Evolutionary conservation across 139 green algal genomes (phyloP).

Genomic region (Ettlia oleoabundans): DNA sequence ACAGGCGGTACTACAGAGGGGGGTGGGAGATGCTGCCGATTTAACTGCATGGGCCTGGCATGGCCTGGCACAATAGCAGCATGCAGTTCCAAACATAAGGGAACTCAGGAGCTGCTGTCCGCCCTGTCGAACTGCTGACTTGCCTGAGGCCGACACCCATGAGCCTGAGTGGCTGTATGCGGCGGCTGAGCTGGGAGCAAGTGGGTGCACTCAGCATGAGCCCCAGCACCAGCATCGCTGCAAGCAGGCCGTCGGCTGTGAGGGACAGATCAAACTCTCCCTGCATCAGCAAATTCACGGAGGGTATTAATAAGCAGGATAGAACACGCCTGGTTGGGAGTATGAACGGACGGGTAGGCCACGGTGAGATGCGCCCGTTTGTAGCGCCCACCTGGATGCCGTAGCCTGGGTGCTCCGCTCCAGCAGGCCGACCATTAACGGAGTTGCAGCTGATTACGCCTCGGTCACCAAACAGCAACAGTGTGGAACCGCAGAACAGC

Average conservation of each 20-base stretch:
- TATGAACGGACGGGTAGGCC: too few relatives aligned
- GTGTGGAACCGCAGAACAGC: conserved; percentile 2
- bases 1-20: background rate
- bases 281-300: conserved; percentile 3
- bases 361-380: too few relatives aligned
- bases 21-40: background rate
- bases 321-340: too few relatives aligned
- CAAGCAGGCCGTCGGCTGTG: background rate
- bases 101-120: too few relatives aligned
- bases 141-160: conserved; percentile 5
- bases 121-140: too few relatives aligned
- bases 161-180: background rate
- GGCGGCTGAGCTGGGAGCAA: background rate
- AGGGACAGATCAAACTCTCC: conserved; percentile 23
- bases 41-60: background rate
- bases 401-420: background rate
- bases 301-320: too few relatives aligned
- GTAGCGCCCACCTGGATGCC: conserved; percentile 20
- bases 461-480: conserved; percentile 17
- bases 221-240: conserved; percentile 1
- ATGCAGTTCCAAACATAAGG: too few relatives aligned
- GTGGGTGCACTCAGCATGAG: conserved; percentile 12
- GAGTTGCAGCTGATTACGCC: conserved; percentile 10
- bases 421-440: background rate
- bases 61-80: background rate